These are phyloP conservation scores for Metarhizium rileyi DNA, from an alignment of 2,329 filamentous ascomycete genomes.

Conservation along the genomic window DNA sequence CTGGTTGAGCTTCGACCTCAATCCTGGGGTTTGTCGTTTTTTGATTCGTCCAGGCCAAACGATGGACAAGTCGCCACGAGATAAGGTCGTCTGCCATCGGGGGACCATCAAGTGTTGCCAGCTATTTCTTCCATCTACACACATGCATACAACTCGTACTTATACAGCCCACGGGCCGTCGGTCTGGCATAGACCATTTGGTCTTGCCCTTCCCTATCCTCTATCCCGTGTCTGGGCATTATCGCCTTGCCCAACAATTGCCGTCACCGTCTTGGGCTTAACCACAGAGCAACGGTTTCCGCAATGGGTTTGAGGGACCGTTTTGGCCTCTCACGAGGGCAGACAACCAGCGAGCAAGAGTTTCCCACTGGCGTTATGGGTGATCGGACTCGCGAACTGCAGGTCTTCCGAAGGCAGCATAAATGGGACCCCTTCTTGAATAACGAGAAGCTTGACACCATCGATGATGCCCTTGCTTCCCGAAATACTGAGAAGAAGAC, in stretches of 20 bases:
- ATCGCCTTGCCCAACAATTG: not conserved
- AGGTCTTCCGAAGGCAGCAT: slow-evolving; percentile 28
- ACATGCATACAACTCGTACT: not conserved
- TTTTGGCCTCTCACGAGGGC: slow-evolving; percentile 1
- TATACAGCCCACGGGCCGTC: not conserved
- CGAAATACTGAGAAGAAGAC: slow-evolving; percentile 34
- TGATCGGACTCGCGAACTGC: not conserved
- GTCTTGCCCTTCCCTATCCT: not conserved
- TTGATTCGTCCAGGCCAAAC: not conserved
- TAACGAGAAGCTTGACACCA: slow-evolving; percentile 37
- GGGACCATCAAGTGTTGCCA: not conserved
- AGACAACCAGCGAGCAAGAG: not conserved
- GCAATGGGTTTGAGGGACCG: slow-evolving; percentile 2
- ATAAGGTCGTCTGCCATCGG: not conserved
- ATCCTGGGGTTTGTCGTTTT: not conserved
- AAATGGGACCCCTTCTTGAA: slow-evolving; percentile 48
- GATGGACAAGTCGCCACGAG: not conserved
- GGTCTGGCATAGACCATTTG: not conserved
- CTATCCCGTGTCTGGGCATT: not conserved
- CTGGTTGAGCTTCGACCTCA: not conserved
- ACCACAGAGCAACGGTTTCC: not conserved
- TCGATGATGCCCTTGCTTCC: slow-evolving; percentile 35
- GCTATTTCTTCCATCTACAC: not conserved
- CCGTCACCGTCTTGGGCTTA: not conserved
- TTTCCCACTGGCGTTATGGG: not conserved